Percentiles rank a stretch among this genome's conserved stretches.
phyloP scores from a whole-genome alignment of 169 alveolate genomes.

The Toxoplasma gondii region DNA sequence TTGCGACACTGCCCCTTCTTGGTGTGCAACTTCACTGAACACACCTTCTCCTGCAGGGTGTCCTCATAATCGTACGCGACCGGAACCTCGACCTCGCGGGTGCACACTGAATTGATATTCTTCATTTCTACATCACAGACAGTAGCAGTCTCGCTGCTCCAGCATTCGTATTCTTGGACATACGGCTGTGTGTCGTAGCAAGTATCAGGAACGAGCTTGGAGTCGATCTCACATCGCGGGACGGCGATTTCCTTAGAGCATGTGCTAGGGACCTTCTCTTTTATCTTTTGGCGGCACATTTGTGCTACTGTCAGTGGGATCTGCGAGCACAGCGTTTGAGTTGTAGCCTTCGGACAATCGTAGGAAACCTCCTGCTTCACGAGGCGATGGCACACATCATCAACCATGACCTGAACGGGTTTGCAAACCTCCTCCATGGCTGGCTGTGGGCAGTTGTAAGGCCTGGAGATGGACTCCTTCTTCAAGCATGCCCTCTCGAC shows the following conservation, averaged over 20 bases:
- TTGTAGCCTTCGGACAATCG: constrained; percentile 60
- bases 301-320: constrained; percentile 50
- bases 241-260: constrained; percentile 47
- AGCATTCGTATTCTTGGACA: constrained; percentile 61
- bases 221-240: constrained; percentile 45
- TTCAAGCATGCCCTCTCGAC: constrained; percentile 56
- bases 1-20: constrained; percentile 48
- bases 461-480: constrained; percentile 44
- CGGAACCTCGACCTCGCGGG: constrained; percentile 51
- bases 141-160: constrained; percentile 66
- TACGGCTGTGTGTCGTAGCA: constrained; percentile 54
- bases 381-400: constrained; percentile 34
- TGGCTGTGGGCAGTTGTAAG: constrained; percentile 59
- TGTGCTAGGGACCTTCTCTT: constrained; percentile 42
- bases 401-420: constrained; percentile 6
- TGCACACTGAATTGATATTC: constrained; percentile 21
- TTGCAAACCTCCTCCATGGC: constrained; percentile 43
- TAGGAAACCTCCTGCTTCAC: constrained; percentile 55
- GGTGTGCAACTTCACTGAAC: constrained; percentile 10
- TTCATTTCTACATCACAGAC: constrained; percentile 61
- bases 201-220: constrained; percentile 37
- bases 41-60: constrained; percentile 41
- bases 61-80: constrained; percentile 49
- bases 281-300: constrained; percentile 24
- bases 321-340: constrained; percentile 51